Conservation (phyloP, 805 yeast genomes). For the Wickerhamiella spandovensis region DNA sequence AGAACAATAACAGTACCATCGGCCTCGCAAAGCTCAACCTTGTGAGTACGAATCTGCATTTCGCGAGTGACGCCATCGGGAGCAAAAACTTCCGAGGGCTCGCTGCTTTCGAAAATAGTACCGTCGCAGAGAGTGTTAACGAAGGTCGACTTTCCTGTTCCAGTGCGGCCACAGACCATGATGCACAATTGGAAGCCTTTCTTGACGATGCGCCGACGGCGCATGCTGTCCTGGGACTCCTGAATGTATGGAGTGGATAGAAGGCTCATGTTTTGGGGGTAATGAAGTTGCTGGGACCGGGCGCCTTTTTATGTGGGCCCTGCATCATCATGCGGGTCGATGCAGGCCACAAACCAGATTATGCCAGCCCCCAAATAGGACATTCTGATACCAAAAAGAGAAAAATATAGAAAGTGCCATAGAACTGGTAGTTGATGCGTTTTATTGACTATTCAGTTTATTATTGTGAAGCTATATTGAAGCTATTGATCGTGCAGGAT, state of each 20-base stretch:
- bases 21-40: conserved; percentile 39
- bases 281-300: not conserved
- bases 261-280: not conserved
- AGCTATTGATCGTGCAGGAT: too few species aligned
- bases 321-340: not conserved
- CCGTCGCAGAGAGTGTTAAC: conserved; percentile 49
- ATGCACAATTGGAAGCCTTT: conserved; percentile 38
- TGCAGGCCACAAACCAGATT: not conserved
- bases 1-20: conserved; percentile 39
- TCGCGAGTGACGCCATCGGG: conserved; percentile 10
- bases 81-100: not conserved
- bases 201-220: conserved; percentile 49
- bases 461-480: too few species aligned
- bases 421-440: too few species aligned
- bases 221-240: conserved; percentile 24
- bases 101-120: conserved; percentile 5
- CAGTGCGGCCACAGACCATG: conserved; percentile 62
- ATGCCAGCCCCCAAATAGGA: not conserved
- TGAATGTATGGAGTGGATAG: not conserved
- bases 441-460: too few species aligned
- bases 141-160: conserved; percentile 65
- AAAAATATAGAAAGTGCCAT: too few species aligned
- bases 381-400: too few species aligned
- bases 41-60: conserved; percentile 12
- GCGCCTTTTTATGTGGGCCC: not conserved